Conservation (phyloP, 192 early-diverging fungal genomes). For the Coemansia sp. region DNA sequence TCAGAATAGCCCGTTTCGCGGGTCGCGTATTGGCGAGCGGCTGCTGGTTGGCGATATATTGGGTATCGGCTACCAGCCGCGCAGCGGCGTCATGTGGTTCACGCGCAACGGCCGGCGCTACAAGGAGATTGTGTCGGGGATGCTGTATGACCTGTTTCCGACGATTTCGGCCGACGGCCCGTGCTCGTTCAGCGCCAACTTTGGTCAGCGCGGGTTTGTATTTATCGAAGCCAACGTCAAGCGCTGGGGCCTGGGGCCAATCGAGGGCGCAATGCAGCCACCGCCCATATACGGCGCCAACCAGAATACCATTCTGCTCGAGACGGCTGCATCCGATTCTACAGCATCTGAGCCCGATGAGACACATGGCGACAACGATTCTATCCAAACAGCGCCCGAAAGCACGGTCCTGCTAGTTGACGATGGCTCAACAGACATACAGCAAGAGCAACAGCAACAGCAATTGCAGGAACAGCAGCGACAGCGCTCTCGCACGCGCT, state of each 20-base stretch:
- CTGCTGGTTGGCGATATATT: slow-evolving; percentile 73
- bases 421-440: neutral
- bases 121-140: slow-evolving; percentile 65
- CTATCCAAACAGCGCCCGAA: neutral
- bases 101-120: slow-evolving; percentile 69
- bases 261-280: slow-evolving; percentile 63
- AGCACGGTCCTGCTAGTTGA: slow-evolving; percentile 26
- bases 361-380: slow-evolving; percentile 7
- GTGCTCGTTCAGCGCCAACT: slow-evolving; percentile 60
- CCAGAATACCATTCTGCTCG: slow-evolving; percentile 63
- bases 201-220: slow-evolving; percentile 77
- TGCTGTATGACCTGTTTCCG: slow-evolving; percentile 67
- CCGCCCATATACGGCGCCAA: slow-evolving; percentile 75
- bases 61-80: slow-evolving; percentile 72
- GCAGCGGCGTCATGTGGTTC: slow-evolving; percentile 70
- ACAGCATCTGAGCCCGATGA: slow-evolving; percentile 15
- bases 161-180: slow-evolving; percentile 51
- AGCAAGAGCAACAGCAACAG: neutral
- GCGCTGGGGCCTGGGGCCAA: slow-evolving; percentile 75
- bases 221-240: slow-evolving; percentile 83
- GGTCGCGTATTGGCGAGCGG: slow-evolving; percentile 57
- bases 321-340: slow-evolving; percentile 17
- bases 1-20: slow-evolving; percentile 65
- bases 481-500: neutral
- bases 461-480: neutral